These are phyloP conservation scores for Candida albicans DNA, from an alignment of 1,139 yeast species.

Conservation along the genomic window DNA sequence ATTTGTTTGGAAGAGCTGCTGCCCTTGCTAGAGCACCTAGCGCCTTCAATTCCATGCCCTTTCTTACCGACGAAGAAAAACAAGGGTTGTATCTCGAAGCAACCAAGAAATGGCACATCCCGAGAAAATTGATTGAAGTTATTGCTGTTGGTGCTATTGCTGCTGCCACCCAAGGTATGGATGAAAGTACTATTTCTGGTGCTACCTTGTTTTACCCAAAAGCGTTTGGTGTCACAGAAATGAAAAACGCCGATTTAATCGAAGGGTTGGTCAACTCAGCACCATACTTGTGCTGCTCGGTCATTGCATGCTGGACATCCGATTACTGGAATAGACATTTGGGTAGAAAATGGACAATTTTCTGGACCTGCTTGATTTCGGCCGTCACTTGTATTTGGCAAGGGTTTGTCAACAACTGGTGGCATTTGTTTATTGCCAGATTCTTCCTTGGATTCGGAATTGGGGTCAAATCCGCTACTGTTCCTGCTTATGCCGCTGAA, in stretches of 20 bases:
- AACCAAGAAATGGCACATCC: slow-evolving; percentile 67
- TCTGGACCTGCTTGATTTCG: slow-evolving; percentile 64
- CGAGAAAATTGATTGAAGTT: slow-evolving; percentile 58
- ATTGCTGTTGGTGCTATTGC: slow-evolving; percentile 80
- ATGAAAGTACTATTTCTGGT: slow-evolving; percentile 84
- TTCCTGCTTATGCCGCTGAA: slow-evolving; percentile 81
- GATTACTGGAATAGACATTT: slow-evolving; percentile 62
- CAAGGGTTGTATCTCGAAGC: slow-evolving; percentile 52
- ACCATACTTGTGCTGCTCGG: slow-evolving; percentile 75
- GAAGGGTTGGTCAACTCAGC: slow-evolving; percentile 78
- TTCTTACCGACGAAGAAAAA: slow-evolving; percentile 60
- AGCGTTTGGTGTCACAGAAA: slow-evolving; percentile 48
- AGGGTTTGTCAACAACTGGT: slow-evolving; percentile 73
- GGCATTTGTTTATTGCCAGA: slow-evolving; percentile 72
- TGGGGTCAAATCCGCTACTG: slow-evolving; percentile 80
- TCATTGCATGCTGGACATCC: slow-evolving; percentile 70
- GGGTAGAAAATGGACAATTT: slow-evolving; percentile 77
- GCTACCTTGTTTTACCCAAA: slow-evolving; percentile 71
- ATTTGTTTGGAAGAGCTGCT: slow-evolving; percentile 71
- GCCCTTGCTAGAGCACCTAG: slow-evolving; percentile 69
- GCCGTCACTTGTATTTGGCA: slow-evolving; percentile 75
- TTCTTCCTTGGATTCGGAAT: slow-evolving; percentile 74
- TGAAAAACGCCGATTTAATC: slow-evolving; percentile 59
- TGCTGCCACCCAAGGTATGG: slow-evolving; percentile 94
- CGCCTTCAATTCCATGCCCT: slow-evolving; percentile 58